Evolutionary conservation across 345 rosid species (phyloP).

Genomic region (Geranium brycei): DNA sequence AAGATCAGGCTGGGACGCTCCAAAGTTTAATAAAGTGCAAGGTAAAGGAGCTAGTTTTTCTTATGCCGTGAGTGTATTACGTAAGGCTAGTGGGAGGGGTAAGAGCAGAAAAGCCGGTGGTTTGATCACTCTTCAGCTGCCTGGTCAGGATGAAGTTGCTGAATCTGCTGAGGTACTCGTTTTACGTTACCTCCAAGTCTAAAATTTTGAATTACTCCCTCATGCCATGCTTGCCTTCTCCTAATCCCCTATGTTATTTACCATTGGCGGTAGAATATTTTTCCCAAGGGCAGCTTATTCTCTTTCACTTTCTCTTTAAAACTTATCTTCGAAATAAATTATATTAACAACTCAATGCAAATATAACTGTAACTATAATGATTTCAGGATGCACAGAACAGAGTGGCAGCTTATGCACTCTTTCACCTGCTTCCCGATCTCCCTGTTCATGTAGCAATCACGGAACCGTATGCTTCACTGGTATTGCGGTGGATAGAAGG

Average conservation of each 20-base stretch:
- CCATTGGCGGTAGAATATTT: neutral
- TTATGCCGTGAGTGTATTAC: conserved; percentile 64
- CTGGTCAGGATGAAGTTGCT: conserved; percentile 37
- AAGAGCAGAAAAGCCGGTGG: conserved; percentile 90
- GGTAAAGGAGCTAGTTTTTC: conserved; percentile 33
- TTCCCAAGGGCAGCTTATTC: neutral
- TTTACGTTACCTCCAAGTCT: conserved; percentile 1
- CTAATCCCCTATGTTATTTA: neutral
- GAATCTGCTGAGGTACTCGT: conserved; percentile 60
- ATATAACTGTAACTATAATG: conserved; percentile 6
- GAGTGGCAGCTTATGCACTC: conserved; percentile 72
- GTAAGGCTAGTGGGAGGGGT: conserved; percentile 85
- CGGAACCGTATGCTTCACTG: conserved; percentile 66
- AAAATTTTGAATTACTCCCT: neutral
- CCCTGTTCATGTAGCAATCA: conserved; percentile 57
- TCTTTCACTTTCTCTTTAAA: neutral
- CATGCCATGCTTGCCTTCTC: neutral
- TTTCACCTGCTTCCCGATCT: conserved; percentile 60
- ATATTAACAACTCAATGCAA: neutral
- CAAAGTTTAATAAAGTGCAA: conserved; percentile 58
- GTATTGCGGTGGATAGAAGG: conserved; percentile 71
- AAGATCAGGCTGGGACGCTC: conserved; percentile 88
- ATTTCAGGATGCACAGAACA: conserved; percentile 81
- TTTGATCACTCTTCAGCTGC: conserved; percentile 65
- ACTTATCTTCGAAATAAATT: neutral